Percentiles rank a stretch among this genome's conserved stretches.
These are phyloP conservation scores for Alternaria ethzedia DNA, from an alignment of 2,329 filamentous ascomycete genomes.

Conservation along the genomic window DNA sequence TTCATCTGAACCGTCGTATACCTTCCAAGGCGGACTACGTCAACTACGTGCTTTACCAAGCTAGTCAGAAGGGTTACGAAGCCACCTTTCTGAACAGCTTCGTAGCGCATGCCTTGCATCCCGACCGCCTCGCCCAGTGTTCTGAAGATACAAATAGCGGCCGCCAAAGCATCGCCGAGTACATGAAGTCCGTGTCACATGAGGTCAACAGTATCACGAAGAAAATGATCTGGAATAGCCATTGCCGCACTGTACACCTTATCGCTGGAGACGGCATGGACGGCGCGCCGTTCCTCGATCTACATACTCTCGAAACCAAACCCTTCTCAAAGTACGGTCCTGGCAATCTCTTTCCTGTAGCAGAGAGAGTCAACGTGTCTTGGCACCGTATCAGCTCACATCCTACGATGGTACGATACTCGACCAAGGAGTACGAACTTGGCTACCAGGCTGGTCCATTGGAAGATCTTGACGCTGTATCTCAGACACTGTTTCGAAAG, in stretches of 20 bases:
- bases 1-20: slow-evolving; percentile 17
- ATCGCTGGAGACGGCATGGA: slow-evolving; percentile 25
- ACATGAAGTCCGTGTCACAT: slow-evolving; percentile 22
- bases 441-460: slow-evolving; percentile 18
- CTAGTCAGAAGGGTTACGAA: slow-evolving; percentile 35
- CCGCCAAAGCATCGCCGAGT: slow-evolving; percentile 8
- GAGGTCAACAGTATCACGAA: slow-evolving; percentile 24
- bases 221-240: slow-evolving; percentile 34
- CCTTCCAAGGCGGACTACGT: slow-evolving; percentile 24
- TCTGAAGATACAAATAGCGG: background rate
- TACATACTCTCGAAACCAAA: slow-evolving; percentile 12
- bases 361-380: slow-evolving; percentile 23
- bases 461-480: slow-evolving; percentile 27
- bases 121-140: slow-evolving; percentile 18
- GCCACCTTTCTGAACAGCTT: slow-evolving; percentile 30
- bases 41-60: slow-evolving; percentile 33
- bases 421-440: slow-evolving; percentile 24
- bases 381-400: slow-evolving; percentile 23
- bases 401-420: slow-evolving; percentile 27
- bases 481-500: slow-evolving; percentile 8
- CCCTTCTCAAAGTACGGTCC: slow-evolving; percentile 23
- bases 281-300: slow-evolving; percentile 26
- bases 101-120: slow-evolving; percentile 26
- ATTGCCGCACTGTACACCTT: slow-evolving; percentile 25
- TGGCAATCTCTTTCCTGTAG: slow-evolving; percentile 10